Conservation (phyloP, 148 eudicot genomes). For the Beta vulgaris region DNA sequence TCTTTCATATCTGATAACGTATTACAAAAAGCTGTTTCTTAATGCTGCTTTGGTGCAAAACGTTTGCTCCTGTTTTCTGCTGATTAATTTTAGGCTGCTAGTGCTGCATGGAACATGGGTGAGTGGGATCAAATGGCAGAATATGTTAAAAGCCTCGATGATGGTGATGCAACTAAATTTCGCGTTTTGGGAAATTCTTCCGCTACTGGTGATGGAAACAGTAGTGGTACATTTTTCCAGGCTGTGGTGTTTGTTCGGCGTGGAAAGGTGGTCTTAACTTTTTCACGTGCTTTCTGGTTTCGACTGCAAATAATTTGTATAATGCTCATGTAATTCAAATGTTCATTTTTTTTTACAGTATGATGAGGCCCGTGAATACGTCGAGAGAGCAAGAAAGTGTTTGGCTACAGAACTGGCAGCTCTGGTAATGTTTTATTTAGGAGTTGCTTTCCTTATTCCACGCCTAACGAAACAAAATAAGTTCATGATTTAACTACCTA, state of each 20-base stretch:
- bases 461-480: background rate
- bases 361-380: slow-evolving; percentile 92
- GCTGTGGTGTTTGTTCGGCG: slow-evolving; percentile 90
- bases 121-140: slow-evolving; percentile 99
- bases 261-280: slow-evolving; percentile 56
- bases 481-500: background rate
- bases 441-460: background rate
- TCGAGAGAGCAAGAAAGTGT: slow-evolving; percentile 96
- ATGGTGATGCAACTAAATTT: slow-evolving; percentile 87
- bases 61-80: background rate
- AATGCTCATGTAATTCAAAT: slow-evolving; percentile 7
- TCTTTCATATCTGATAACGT: background rate
- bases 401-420: slow-evolving; percentile 97
- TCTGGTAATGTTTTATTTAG: slow-evolving; percentile 45
- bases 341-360: slow-evolving; percentile 59
- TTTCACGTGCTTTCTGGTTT: background rate
- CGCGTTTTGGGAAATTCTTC: slow-evolving; percentile 83
- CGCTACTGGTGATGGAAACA: slow-evolving; percentile 86
- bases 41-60: background rate
- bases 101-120: slow-evolving; percentile 99
- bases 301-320: background rate
- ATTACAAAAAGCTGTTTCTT: background rate
- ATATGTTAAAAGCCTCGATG: slow-evolving; percentile 90
- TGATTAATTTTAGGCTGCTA: slow-evolving; percentile 63
- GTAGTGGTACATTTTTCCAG: slow-evolving; percentile 85